Percentiles rank a stretch among this genome's conserved stretches.
phyloP scores from a whole-genome alignment of 192 early-diverging fungal species.

The Allomyces javanicus region DNA sequence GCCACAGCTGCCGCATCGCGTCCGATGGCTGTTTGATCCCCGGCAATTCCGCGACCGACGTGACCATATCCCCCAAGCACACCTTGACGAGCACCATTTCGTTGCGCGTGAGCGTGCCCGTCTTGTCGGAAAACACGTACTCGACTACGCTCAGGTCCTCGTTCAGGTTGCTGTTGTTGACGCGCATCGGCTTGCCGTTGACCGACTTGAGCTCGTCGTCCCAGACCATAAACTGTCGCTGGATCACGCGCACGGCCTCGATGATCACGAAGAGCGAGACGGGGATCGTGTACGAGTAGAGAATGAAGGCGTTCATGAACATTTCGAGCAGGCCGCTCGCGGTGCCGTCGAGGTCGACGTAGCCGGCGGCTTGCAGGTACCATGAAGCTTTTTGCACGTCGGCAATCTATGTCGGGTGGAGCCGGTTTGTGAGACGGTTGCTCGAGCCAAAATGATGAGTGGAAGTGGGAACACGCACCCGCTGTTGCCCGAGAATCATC shows the following conservation, averaged over 20 bases:
- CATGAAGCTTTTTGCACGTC: too few species aligned
- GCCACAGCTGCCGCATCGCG: background rate
- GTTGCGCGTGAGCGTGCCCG: constrained; percentile 74
- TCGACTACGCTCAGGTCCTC: constrained; percentile 76
- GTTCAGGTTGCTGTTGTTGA: constrained; percentile 59
- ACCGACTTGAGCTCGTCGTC: constrained; percentile 30
- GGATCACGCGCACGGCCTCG: constrained; percentile 53
- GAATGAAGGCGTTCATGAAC: constrained; percentile 42
- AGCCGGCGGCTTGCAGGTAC: too few species aligned
- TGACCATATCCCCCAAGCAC: constrained; percentile 4
- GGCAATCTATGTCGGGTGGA: too few species aligned
- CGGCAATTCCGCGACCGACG: too few species aligned
- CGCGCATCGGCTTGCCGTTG: constrained; percentile 7
- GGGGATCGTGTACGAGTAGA: constrained; percentile 70
- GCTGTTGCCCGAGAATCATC: constrained; percentile 13
- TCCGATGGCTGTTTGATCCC: too few species aligned
- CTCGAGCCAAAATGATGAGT: too few species aligned
- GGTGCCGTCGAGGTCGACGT: too few species aligned
- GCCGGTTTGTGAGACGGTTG: too few species aligned
- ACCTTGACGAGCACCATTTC: constrained; percentile 49
- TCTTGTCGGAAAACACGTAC: constrained; percentile 81
- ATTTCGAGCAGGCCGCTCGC: too few species aligned
- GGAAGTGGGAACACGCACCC: too few species aligned
- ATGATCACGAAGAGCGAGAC: constrained; percentile 76
- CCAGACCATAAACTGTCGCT: constrained; percentile 42